These are phyloP conservation scores for Aspergillus jensenii DNA, from an alignment of 2,329 filamentous ascomycete genomes.

Conservation along the genomic window DNA sequence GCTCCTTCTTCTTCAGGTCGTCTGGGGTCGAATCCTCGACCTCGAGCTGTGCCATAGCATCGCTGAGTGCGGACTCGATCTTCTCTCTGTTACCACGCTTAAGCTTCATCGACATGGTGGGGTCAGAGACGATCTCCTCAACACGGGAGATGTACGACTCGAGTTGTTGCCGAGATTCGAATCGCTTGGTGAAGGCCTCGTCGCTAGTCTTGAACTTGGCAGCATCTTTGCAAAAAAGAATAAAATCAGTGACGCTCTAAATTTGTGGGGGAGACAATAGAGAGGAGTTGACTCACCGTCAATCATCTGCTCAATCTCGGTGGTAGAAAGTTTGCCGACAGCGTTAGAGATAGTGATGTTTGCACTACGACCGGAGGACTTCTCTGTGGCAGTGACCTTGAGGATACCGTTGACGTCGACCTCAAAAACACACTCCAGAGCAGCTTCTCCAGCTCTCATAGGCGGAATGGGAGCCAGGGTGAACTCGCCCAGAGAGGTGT, in stretches of 20 bases:
- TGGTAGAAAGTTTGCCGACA: conserved; percentile 92
- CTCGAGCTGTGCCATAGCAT: conserved; percentile 97
- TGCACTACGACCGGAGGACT: conserved; percentile 94
- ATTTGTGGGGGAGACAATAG: too few relatives aligned
- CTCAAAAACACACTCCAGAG: conserved; percentile 97
- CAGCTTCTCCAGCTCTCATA: conserved; percentile 91
- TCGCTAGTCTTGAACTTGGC: conserved; percentile 99
- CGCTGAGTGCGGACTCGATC: conserved; percentile 94
- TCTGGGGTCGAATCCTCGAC: conserved; percentile 87
- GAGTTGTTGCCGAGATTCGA: conserved; percentile 98
- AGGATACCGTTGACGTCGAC: conserved; percentile 99
- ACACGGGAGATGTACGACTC: conserved; percentile 98
- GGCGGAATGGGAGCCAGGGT: conserved; percentile 83
- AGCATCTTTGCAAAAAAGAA: conserved; percentile 60
- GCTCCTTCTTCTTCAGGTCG: conserved; percentile 99
- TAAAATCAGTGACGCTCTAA: background rate
- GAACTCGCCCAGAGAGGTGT: conserved; percentile 97
- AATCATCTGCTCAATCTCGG: conserved; percentile 98
- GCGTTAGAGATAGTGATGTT: conserved; percentile 99
- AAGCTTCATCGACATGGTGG: conserved; percentile 91
- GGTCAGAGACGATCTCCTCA: conserved; percentile 98
- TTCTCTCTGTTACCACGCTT: conserved; percentile 99
- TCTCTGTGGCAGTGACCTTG: conserved; percentile 98
- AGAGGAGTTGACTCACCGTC: conserved; percentile 57
- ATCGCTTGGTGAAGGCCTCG: conserved; percentile 98